A percentile compares a stretch with the other conserved stretches of the same genome.
These are phyloP conservation scores for Lipomyces oligophaga DNA, from an alignment of 805 yeast species.

Conservation along the genomic window DNA sequence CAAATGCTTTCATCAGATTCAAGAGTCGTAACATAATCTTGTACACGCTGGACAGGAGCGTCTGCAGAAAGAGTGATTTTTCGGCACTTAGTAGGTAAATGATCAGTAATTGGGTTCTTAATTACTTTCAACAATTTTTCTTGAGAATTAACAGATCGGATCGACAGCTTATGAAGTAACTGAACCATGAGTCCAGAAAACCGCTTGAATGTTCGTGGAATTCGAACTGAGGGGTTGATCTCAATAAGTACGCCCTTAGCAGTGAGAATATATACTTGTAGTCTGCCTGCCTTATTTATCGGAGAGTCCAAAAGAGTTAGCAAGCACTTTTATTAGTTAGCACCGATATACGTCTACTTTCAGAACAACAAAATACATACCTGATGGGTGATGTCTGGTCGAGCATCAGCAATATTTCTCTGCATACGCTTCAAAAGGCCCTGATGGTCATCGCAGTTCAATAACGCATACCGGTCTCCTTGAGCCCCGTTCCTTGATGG, in stretches of 20 bases:
- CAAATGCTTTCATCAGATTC: slow-evolving; percentile 91
- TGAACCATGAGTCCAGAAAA: slow-evolving; percentile 98
- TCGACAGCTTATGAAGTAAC: slow-evolving; percentile 83
- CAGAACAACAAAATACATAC: slow-evolving; percentile 2
- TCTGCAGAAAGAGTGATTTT: slow-evolving; percentile 90
- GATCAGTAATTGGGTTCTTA: slow-evolving; percentile 96
- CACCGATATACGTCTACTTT: too few relatives aligned
- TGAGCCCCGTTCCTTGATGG: slow-evolving; percentile 60
- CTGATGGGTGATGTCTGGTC: slow-evolving; percentile 99
- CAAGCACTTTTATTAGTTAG: slow-evolving; percentile 49
- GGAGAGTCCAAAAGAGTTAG: slow-evolving; percentile 95
- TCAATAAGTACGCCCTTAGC: slow-evolving; percentile 92
- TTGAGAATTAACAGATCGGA: slow-evolving; percentile 91
- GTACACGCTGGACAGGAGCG: slow-evolving; percentile 78
- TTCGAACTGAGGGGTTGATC: slow-evolving; percentile 93
- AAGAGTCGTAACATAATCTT: slow-evolving; percentile 75
- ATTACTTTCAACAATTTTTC: slow-evolving; percentile 91
- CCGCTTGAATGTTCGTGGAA: slow-evolving; percentile 96
- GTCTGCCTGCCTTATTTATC: slow-evolving; percentile 91
- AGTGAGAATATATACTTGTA: slow-evolving; percentile 95
- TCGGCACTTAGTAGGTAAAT: slow-evolving; percentile 91
- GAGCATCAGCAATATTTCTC: slow-evolving; percentile 93
- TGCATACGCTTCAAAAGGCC: slow-evolving; percentile 93
- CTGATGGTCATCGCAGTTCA: slow-evolving; percentile 98
- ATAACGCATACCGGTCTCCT: slow-evolving; percentile 86